Conservation (phyloP, 495 filamentous ascomycete species). For the Symbiotaphrina buchneri region DNA sequence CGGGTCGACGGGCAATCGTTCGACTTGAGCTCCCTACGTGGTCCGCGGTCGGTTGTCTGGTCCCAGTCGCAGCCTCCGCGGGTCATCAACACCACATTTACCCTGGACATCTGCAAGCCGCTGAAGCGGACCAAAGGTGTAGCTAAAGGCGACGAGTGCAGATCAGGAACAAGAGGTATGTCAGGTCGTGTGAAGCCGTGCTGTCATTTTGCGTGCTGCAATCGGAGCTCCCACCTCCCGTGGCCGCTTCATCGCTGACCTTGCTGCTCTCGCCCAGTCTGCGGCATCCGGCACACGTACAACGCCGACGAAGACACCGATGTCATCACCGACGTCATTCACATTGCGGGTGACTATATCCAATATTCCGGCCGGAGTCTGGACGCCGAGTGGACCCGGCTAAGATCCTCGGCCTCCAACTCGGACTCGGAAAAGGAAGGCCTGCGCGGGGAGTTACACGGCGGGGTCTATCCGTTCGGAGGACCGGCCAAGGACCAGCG, state of each 20-base stretch:
- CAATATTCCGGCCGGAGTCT: conserved; percentile 26
- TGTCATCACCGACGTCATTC: conserved; percentile 25
- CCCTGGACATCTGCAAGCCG: conserved; percentile 59
- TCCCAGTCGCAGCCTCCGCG: conserved; percentile 11
- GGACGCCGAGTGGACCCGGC: conserved; percentile 35
- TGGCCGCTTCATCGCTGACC: no score
- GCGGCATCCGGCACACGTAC: conserved; percentile 41
- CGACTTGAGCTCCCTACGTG: conserved; percentile 40
- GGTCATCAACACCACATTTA: conserved; percentile 56
- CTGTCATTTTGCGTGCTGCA: conserved; percentile 2
- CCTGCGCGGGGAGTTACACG: conserved; percentile 42
- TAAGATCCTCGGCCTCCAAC: conserved; percentile 31
- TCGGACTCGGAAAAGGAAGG: conserved; percentile 43
- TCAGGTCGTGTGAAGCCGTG: conserved; percentile 9
- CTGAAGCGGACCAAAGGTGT: conserved; percentile 29
- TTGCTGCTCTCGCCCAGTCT: conserved; percentile 28
- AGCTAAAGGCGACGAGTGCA: conserved; percentile 28
- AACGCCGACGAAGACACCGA: conserved; percentile 18
- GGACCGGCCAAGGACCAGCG: conserved; percentile 20
- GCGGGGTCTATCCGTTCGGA: conserved; percentile 31
- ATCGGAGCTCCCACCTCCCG: background rate
- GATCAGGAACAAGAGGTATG: conserved; percentile 36
- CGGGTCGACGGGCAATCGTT: conserved; percentile 32
- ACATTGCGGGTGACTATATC: conserved; percentile 50
- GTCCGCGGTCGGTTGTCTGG: conserved; percentile 47